Conservation (phyloP, 1,139 yeast genomes). For the Geotrichum fermentans region DNA sequence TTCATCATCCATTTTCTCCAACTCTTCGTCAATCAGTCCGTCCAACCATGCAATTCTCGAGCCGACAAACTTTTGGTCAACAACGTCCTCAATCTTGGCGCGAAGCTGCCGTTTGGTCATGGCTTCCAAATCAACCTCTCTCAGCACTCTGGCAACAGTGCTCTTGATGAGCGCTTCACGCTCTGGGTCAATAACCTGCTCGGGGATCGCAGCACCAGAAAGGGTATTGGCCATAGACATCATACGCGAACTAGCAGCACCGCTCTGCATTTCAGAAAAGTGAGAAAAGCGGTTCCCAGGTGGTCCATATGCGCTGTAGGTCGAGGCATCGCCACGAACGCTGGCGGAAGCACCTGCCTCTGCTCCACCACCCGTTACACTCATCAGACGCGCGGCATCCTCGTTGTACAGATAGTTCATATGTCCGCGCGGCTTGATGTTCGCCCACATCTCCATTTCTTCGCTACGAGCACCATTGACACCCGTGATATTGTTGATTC, state of each 20-base stretch:
- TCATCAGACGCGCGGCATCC: conserved; percentile 8
- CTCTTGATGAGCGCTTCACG: conserved; percentile 27
- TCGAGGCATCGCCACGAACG: conserved; percentile 1
- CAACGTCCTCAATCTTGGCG: conserved; percentile 37
- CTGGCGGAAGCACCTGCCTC: background rate
- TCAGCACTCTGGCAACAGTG: conserved; percentile 33
- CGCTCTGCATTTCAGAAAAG: conserved; percentile 11
- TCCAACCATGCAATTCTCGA: conserved; percentile 34
- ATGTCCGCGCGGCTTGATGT: conserved; percentile 19
- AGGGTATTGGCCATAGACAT: background rate
- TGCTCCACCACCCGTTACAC: conserved; percentile 1
- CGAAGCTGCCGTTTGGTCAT: conserved; percentile 39
- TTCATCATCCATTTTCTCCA: conserved; percentile 32
- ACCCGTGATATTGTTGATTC: conserved; percentile 17
- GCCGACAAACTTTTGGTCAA: conserved; percentile 36
- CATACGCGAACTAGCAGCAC: conserved; percentile 2
- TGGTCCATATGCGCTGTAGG: conserved; percentile 3
- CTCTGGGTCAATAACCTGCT: conserved; percentile 8
- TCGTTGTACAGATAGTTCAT: conserved; percentile 13
- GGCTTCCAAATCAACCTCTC: conserved; percentile 36
- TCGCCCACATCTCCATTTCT: conserved; percentile 16
- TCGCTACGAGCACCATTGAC: conserved; percentile 6
- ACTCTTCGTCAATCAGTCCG: conserved; percentile 37
- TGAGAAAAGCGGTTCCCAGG: conserved; percentile 9
- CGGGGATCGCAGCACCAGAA: background rate